These are phyloP conservation scores for Fraxinus latifolia DNA, from an alignment of 305 asterid genomes.

Conservation along the genomic window DNA sequence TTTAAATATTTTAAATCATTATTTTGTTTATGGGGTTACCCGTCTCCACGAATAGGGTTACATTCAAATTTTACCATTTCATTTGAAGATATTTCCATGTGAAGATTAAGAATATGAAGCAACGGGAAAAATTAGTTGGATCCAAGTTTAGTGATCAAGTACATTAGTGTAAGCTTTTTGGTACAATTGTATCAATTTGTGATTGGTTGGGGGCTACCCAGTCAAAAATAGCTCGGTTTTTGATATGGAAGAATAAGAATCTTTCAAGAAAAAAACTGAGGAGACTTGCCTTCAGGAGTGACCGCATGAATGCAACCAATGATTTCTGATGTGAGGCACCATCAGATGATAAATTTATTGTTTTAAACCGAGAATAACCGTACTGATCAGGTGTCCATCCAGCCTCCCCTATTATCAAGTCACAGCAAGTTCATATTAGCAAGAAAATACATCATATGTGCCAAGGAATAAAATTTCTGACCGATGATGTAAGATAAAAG, in stretches of 20 bases:
- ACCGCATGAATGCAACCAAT: slow-evolving; percentile 83
- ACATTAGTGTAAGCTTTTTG: neutral
- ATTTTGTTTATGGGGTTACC: neutral
- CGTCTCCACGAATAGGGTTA: neutral
- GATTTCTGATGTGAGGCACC: slow-evolving; percentile 65
- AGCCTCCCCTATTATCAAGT: slow-evolving; percentile 67
- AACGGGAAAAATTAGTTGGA: neutral
- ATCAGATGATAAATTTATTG: slow-evolving; percentile 54
- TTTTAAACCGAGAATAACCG: slow-evolving; percentile 81
- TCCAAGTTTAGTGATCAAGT: neutral
- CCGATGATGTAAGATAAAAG: neutral
- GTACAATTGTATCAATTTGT: neutral
- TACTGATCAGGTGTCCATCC: slow-evolving; percentile 96
- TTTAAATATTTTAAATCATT: neutral
- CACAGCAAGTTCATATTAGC: slow-evolving; percentile 30
- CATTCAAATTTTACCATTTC: neutral
- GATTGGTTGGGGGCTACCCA: neutral
- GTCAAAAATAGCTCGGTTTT: neutral
- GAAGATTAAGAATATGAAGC: neutral
- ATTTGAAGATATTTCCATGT: neutral
- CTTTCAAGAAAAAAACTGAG: slow-evolving; percentile 10
- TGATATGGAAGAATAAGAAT: neutral
- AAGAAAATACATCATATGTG: neutral
- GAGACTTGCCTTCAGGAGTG: slow-evolving; percentile 65
- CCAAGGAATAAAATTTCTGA: neutral